Conservation (phyloP, 805 yeast genomes). For the Suhomyces emberorum region DNA sequence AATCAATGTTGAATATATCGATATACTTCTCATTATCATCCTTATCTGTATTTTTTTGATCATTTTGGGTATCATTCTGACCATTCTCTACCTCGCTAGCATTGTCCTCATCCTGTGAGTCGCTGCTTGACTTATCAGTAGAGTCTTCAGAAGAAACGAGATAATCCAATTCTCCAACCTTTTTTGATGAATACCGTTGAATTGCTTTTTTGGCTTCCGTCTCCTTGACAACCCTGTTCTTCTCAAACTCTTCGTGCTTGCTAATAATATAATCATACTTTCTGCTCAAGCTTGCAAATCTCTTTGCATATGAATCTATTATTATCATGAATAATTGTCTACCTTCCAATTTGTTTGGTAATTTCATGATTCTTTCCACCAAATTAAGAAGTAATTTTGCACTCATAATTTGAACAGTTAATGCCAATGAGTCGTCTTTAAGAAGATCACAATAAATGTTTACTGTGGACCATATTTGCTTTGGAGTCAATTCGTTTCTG, state of each 20-base stretch:
- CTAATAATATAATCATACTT: conserved; percentile 64
- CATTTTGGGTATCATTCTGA: not conserved
- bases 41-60: conserved; percentile 14
- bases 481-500: conserved; percentile 73
- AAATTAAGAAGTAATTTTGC: conserved; percentile 84
- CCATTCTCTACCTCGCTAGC: not conserved
- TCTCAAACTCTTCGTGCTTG: conserved; percentile 54
- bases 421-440: conserved; percentile 76
- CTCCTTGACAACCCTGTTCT: conserved; percentile 36
- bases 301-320: conserved; percentile 80
- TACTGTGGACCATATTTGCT: conserved; percentile 85
- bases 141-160: too few species aligned
- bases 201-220: conserved; percentile 42
- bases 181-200: conserved; percentile 33
- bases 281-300: conserved; percentile 73
- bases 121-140: too few species aligned
- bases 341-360: conserved; percentile 78
- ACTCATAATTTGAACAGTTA: conserved; percentile 94
- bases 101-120: conserved; percentile 21
- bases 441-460: conserved; percentile 75
- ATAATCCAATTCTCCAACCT: conserved; percentile 1
- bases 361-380: conserved; percentile 80
- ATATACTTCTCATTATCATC: conserved; percentile 11
- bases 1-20: conserved; percentile 35
- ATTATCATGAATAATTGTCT: conserved; percentile 82